Conservation (phyloP, 2,329 filamentous ascomycete genomes). For the Phoma herbarum region DNA sequence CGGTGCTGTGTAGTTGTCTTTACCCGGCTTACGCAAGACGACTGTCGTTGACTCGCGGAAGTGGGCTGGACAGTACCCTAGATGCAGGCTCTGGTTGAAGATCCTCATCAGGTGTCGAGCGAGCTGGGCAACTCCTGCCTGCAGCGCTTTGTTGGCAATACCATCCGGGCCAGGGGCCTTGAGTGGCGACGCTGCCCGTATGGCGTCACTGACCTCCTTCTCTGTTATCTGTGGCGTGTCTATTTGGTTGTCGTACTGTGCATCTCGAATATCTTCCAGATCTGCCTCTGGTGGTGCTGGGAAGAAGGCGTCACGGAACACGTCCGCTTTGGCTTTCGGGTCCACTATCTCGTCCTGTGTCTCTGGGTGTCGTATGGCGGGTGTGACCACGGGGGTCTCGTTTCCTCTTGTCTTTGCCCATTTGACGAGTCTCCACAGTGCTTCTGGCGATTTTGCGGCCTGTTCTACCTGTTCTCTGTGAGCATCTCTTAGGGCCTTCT, state of each 20-base stretch:
- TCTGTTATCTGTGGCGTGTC: constrained; percentile 28
- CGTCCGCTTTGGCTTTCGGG: constrained; percentile 22
- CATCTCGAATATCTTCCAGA: constrained; percentile 26
- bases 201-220: constrained; percentile 30
- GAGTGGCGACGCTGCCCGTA: constrained; percentile 13
- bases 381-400: constrained; percentile 11
- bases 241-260: constrained; percentile 26
- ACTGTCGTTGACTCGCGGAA: too few relatives aligned
- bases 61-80: too few relatives aligned
- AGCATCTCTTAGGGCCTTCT: constrained; percentile 25
- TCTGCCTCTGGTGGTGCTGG: constrained; percentile 22
- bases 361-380: constrained; percentile 23
- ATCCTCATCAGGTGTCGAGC: not conserved
- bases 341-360: constrained; percentile 14
- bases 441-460: constrained; percentile 14
- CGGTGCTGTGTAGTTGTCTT: too few relatives aligned
- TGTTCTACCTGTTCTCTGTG: constrained; percentile 33
- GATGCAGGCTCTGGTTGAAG: too few relatives aligned
- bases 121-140: constrained; percentile 14
- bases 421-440: constrained; percentile 35
- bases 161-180: constrained; percentile 35
- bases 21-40: too few relatives aligned
- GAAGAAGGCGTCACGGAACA: constrained; percentile 11
- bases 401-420: constrained; percentile 36
- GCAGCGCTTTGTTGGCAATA: constrained; percentile 27